These are phyloP conservation scores for Pythium biforme DNA, from an alignment of 352 stramenopile genomes.

Conservation along the genomic window DNA sequence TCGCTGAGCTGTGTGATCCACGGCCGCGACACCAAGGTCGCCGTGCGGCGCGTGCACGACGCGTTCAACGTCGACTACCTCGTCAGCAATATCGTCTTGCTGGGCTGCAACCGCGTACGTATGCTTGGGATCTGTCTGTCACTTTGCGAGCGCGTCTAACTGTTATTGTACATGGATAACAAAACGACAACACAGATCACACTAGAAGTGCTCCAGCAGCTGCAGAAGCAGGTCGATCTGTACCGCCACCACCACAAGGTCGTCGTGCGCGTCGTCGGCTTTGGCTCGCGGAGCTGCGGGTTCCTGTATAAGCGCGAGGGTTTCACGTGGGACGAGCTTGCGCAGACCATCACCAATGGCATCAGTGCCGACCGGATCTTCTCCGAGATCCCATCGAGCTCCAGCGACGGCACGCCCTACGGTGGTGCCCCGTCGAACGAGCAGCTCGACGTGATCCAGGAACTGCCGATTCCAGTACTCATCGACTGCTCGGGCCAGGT, in stretches of 20 bases:
- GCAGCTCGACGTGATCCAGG: conserved; percentile 57
- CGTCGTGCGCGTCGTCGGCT: conserved; percentile 66
- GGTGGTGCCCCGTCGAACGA: conserved; percentile 42
- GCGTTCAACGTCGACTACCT: conserved; percentile 80
- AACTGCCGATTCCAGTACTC: conserved; percentile 69
- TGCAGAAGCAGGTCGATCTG: conserved; percentile 56
- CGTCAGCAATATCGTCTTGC: conserved; percentile 65
- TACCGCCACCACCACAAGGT: conserved; percentile 72
- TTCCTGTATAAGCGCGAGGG: conserved; percentile 60
- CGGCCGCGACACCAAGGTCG: conserved; percentile 66
- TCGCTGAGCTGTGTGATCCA: conserved; percentile 77
- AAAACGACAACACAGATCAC: conserved; percentile 52
- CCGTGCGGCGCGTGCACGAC: conserved; percentile 74
- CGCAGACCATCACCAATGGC: conserved; percentile 40
- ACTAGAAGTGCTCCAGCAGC: conserved; percentile 54
- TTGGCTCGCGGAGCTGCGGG: conserved; percentile 56
- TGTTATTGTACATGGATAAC: too few relatives aligned
- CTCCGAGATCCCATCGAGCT: conserved; percentile 11
- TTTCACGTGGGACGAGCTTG: conserved; percentile 50
- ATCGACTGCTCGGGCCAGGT: conserved; percentile 70
- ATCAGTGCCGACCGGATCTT: conserved; percentile 34
- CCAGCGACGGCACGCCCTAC: conserved; percentile 22
- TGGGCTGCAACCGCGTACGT: conserved; percentile 64
- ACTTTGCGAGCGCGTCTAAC: too few relatives aligned
- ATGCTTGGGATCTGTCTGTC: too few relatives aligned